Evolutionary conservation across 306 rosid species (phyloP).

Genomic region (Argentina anserina): DNA sequence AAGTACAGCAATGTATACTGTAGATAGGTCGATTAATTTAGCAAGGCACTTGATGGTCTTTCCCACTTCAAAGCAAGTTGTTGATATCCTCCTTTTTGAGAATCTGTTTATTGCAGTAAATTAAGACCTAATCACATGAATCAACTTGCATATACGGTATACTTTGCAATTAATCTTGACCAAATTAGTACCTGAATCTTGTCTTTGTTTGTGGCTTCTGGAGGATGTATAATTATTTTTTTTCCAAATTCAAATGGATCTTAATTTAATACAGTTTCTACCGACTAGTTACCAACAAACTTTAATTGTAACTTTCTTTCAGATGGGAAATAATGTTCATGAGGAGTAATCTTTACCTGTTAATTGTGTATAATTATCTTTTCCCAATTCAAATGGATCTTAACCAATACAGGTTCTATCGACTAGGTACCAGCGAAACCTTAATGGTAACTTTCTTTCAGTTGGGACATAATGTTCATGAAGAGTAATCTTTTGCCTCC

Average conservation of each 20-base stretch:
- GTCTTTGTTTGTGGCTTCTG: background rate
- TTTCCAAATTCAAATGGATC: too few relatives aligned
- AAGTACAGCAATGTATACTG: background rate
- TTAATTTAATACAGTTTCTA: too few relatives aligned
- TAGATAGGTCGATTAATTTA: background rate
- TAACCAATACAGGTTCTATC: background rate
- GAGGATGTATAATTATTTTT: background rate
- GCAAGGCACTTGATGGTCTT: background rate
- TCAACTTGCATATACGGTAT: background rate
- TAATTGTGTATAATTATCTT: too few relatives aligned
- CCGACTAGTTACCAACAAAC: too few relatives aligned
- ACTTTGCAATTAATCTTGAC: background rate
- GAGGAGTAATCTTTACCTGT: too few relatives aligned
- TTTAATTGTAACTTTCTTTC: too few relatives aligned
- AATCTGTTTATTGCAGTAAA: background rate
- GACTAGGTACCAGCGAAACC: background rate
- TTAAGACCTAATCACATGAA: background rate
- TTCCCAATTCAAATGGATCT: background rate
- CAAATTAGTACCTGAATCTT: background rate
- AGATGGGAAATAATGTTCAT: background rate
- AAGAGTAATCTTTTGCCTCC: conserved; percentile 2
- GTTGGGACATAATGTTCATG: background rate
- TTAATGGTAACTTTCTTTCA: background rate
- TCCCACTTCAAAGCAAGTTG: background rate
- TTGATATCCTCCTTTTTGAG: background rate